Percentiles rank a stretch among this genome's conserved stretches.
Evolutionary conservation across 768 basidiomycete genomes (phyloP).

Genomic region (Pisolithus marmoratus): DNA sequence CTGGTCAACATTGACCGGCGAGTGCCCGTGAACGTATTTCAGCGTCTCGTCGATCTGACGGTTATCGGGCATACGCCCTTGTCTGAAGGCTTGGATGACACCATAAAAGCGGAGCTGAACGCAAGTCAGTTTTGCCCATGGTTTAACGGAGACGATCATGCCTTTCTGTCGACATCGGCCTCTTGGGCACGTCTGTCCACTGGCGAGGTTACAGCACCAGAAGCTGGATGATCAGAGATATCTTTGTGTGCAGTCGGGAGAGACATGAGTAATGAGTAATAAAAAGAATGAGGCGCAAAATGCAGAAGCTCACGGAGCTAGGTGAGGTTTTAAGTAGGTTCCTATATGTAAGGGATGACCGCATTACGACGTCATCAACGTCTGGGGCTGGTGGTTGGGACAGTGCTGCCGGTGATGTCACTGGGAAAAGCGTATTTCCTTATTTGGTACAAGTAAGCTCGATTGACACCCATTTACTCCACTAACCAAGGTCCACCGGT

Average conservation of each 20-base stretch:
- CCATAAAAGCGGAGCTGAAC: constrained; percentile 69
- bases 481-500: no score
- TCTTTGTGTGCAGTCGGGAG: constrained; percentile 59
- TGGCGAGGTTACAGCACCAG: constrained; percentile 61
- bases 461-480: no score
- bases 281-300: neutral
- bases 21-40: constrained; percentile 53
- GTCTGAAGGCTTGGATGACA: constrained; percentile 73
- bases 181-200: constrained; percentile 55
- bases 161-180: constrained; percentile 78
- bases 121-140: neutral
- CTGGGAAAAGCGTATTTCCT: neutral
- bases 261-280: constrained; percentile 43
- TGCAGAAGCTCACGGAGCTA: neutral
- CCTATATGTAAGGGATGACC: constrained; percentile 3
- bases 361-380: constrained; percentile 8
- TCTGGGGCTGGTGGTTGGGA: neutral
- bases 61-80: constrained; percentile 77
- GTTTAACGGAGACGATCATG: constrained; percentile 8
- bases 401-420: constrained; percentile 3
- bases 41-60: constrained; percentile 72
- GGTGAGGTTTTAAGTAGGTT: neutral
- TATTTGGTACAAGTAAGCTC: neutral
- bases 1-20: constrained; percentile 56
- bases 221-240: constrained; percentile 49